These are phyloP conservation scores for Miamiensis avidus DNA, from an alignment of 169 alveolate genomes.

Conservation along the genomic window DNA sequence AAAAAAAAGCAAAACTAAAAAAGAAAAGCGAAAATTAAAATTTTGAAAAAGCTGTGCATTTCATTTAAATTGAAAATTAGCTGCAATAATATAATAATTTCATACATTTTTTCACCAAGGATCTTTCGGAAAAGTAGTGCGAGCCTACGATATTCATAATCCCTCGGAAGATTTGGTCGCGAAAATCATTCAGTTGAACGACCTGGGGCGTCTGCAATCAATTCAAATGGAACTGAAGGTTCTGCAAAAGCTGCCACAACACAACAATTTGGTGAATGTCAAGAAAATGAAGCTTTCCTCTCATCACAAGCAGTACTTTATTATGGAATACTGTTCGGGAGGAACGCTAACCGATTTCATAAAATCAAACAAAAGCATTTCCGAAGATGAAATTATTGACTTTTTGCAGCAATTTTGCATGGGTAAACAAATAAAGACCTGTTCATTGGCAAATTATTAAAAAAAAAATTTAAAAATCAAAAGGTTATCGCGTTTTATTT, in stretches of 20 bases:
- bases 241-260: constrained; percentile 29
- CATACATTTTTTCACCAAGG: neutral
- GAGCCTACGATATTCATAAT: constrained; percentile 45
- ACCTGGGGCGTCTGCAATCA: constrained; percentile 14
- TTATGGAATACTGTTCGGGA: constrained; percentile 44
- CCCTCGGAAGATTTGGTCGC: constrained; percentile 37
- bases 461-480: no score
- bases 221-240: constrained; percentile 32
- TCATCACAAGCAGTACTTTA: constrained; percentile 33
- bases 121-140: constrained; percentile 42
- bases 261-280: constrained; percentile 33
- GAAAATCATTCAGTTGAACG: constrained; percentile 36
- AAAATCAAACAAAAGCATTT: constrained; percentile 21
- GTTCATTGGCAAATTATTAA: neutral
- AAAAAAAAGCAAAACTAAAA: neutral
- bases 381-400: constrained; percentile 35
- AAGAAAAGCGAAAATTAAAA: neutral
- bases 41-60: neutral
- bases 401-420: constrained; percentile 38
- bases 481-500: constrained; percentile 37
- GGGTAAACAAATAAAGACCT: neutral
- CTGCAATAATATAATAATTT: neutral
- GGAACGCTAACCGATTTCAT: constrained; percentile 35
- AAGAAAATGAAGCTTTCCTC: constrained; percentile 25
- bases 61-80: no score